Percentiles rank a stretch among this genome's conserved stretches.
phyloP scores from a whole-genome alignment of 495 filamentous ascomycete species.

The Aspergillus sparsus region DNA sequence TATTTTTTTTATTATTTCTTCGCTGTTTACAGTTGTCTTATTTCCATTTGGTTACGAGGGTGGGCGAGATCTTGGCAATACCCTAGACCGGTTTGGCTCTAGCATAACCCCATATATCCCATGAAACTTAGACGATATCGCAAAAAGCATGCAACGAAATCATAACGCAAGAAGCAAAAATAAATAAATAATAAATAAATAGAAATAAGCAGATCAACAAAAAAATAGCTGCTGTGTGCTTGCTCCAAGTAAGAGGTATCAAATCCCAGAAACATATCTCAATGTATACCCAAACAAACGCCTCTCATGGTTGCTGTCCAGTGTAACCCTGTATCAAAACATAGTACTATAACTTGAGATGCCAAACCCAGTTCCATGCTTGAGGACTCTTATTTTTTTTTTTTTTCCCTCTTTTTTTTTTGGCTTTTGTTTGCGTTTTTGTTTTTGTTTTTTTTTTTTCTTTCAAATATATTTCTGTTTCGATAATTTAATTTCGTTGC shows the following conservation, averaged over 20 bases:
- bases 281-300: constrained; percentile 23
- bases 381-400: constrained; percentile 1
- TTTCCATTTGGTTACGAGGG: constrained; percentile 23
- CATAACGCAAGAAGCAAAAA: no score
- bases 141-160: no score
- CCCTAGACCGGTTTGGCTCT: constrained; percentile 30
- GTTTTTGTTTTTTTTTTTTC: neutral
- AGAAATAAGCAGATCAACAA: no score
- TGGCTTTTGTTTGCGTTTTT: neutral
- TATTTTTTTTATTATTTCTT: constrained; percentile 21
- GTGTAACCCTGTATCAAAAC: constrained; percentile 18
- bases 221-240: constrained; percentile 7
- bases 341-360: constrained; percentile 4
- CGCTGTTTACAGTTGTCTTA: constrained; percentile 19
- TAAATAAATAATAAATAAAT: no score
- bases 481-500: no score
- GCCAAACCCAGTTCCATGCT: constrained; percentile 9
- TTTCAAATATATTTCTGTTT: neutral
- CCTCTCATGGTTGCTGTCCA: constrained; percentile 13
- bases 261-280: constrained; percentile 23
- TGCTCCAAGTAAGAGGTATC: constrained; percentile 10
- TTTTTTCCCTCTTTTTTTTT: constrained; percentile 2
- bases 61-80: constrained; percentile 24
- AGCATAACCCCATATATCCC: neutral
- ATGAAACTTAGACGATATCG: no score